Evolutionary conservation across 768 basidiomycete genomes (phyloP).

Genomic region (Porphyrellus cyaneotinctus): DNA sequence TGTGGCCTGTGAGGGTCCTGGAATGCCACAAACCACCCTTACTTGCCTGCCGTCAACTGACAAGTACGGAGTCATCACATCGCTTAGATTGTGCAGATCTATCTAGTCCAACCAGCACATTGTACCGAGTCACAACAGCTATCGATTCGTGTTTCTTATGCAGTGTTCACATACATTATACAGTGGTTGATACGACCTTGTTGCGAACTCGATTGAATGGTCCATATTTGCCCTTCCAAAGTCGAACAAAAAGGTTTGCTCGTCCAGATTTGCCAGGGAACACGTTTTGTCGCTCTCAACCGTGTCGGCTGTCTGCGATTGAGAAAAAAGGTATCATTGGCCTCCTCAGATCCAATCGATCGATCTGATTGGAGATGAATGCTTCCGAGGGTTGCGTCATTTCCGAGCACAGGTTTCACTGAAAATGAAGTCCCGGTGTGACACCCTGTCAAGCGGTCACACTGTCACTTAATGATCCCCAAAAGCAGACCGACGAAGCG

Average conservation of each 20-base stretch:
- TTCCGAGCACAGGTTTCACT: conserved; percentile 30
- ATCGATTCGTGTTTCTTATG: neutral
- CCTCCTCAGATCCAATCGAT: conserved; percentile 2
- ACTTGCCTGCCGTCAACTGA: conserved; percentile 14
- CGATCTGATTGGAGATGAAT: conserved; percentile 11
- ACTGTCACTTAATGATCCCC: conserved; percentile 25
- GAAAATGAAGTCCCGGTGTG: conserved; percentile 27
- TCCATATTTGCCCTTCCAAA: too few relatives aligned
- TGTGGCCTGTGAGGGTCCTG: conserved; percentile 7
- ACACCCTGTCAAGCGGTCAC: conserved; percentile 18
- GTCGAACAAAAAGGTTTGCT: too few relatives aligned
- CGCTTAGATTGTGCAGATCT: conserved; percentile 20
- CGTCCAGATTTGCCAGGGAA: neutral
- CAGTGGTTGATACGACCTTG: neutral
- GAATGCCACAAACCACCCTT: conserved; percentile 12
- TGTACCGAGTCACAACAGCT: neutral
- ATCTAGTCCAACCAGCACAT: neutral
- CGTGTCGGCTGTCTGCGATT: neutral
- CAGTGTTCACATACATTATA: neutral
- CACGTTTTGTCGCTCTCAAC: too few relatives aligned
- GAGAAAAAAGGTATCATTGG: conserved; percentile 5
- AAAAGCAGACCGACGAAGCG: conserved; percentile 14
- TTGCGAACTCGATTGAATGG: too few relatives aligned
- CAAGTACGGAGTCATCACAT: neutral
- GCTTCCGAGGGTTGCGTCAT: conserved; percentile 16